Percentiles rank a stretch among this genome's conserved stretches.
phyloP scores from a whole-genome alignment of 2,329 filamentous ascomycete species.

The Epichloe gansuensis region DNA sequence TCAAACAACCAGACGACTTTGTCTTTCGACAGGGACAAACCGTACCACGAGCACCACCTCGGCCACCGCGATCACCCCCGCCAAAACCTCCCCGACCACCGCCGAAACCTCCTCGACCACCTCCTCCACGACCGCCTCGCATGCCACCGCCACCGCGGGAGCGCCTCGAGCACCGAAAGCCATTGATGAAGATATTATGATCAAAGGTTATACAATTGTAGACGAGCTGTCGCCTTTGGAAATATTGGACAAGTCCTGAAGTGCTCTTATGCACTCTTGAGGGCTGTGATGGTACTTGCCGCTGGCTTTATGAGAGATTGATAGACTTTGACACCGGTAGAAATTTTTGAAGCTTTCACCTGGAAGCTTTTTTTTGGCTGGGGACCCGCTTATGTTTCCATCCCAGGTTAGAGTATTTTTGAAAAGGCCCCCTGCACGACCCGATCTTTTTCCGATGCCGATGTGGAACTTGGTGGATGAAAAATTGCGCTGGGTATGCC shows the following conservation, averaged over 20 bases:
- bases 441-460: conserved; percentile 9
- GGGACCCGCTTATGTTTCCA: conserved; percentile 7
- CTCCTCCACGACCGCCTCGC: conserved; percentile 15
- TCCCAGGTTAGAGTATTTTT: conserved; percentile 6
- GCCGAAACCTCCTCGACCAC: conserved; percentile 14
- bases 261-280: conserved; percentile 1
- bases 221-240: background rate
- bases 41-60: conserved; percentile 17
- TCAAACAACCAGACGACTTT: conserved; percentile 11
- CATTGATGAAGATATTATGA: conserved; percentile 11
- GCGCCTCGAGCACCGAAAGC: conserved; percentile 16
- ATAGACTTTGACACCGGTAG: conserved; percentile 15
- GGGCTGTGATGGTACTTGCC: conserved; percentile 10
- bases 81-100: conserved; percentile 17
- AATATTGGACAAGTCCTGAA: background rate
- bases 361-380: conserved; percentile 12
- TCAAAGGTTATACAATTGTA: background rate
- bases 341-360: conserved; percentile 27
- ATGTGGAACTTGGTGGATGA: background rate
- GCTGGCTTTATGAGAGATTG: background rate
- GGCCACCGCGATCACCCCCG: conserved; percentile 25
- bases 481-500: background rate
- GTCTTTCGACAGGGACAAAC: background rate
- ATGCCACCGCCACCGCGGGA: conserved; percentile 9
- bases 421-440: background rate